A percentile compares a stretch with the other conserved stretches of the same genome.
These are phyloP conservation scores for Aspergillus proliferans DNA, from an alignment of 2,329 filamentous ascomycete genomes.

Conservation along the genomic window DNA sequence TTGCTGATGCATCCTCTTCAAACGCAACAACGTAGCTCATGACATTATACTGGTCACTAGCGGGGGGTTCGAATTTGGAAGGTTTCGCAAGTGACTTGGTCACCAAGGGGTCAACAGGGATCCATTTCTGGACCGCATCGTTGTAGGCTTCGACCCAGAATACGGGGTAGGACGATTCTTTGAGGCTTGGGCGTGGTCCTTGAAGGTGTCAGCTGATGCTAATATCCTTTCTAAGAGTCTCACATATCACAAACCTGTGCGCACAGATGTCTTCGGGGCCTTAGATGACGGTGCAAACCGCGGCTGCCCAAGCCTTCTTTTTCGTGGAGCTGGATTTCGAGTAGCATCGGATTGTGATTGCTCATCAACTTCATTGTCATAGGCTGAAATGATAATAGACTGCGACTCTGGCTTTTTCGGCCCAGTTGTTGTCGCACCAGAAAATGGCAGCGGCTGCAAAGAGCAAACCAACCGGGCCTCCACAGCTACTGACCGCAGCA, in stretches of 20 bases:
- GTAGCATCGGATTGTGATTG: slow-evolving; percentile 7
- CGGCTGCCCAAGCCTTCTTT: slow-evolving; percentile 32
- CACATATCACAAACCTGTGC: slow-evolving; percentile 13
- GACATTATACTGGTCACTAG: slow-evolving; percentile 66
- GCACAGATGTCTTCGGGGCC: slow-evolving; percentile 10
- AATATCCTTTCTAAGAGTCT: background rate
- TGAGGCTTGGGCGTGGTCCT: slow-evolving; percentile 42
- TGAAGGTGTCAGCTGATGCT: slow-evolving; percentile 14
- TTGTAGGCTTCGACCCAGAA: slow-evolving; percentile 96
- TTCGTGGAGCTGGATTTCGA: slow-evolving; percentile 12
- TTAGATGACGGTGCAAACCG: slow-evolving; percentile 20
- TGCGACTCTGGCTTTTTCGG: slow-evolving; percentile 33
- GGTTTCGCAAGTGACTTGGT: slow-evolving; percentile 73
- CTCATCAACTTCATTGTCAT: slow-evolving; percentile 27
- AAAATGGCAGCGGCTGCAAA: slow-evolving; percentile 72
- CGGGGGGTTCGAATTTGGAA: slow-evolving; percentile 72
- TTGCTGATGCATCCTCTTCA: slow-evolving; percentile 68
- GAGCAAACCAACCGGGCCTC: slow-evolving; percentile 82
- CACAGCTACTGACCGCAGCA: slow-evolving; percentile 76
- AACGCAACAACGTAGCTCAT: slow-evolving; percentile 83
- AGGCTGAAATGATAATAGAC: slow-evolving; percentile 33
- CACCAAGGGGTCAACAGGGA: slow-evolving; percentile 77
- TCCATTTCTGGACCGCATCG: slow-evolving; percentile 80
- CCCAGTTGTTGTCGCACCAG: slow-evolving; percentile 40
- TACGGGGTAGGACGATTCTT: slow-evolving; percentile 71